These are phyloP conservation scores for Phalaenopsis equestris DNA, from an alignment of 106 monocot genomes.

Conservation along the genomic window DNA sequence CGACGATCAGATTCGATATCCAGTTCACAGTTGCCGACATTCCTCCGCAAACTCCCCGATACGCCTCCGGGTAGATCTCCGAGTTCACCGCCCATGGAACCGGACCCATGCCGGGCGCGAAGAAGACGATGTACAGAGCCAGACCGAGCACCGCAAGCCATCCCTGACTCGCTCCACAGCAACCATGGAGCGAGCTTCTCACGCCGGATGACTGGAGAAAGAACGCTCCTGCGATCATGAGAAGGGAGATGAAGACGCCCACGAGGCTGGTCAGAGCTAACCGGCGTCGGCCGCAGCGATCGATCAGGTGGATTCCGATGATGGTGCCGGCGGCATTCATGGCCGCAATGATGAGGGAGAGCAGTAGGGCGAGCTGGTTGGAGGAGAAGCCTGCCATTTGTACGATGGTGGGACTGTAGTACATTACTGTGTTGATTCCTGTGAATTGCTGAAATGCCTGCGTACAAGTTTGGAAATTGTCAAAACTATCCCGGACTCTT, in stretches of 20 bases:
- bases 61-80: conserved; percentile 84
- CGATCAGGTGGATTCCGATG: conserved; percentile 76
- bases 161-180: conserved; percentile 31
- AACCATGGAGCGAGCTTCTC: background rate
- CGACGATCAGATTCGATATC: conserved; percentile 79
- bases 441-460: conserved; percentile 99
- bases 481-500: too few species aligned
- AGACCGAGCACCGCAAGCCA: conserved; percentile 72
- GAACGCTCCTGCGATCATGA: conserved; percentile 64
- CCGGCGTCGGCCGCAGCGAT: conserved; percentile 65
- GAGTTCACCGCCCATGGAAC: conserved; percentile 98
- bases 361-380: conserved; percentile 72
- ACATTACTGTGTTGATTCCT: conserved; percentile 99
- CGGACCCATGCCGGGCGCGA: conserved; percentile 94
- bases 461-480: too few species aligned
- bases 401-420: conserved; percentile 96
- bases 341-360: conserved; percentile 77
- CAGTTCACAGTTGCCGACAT: conserved; percentile 98
- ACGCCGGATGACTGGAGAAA: conserved; percentile 32
- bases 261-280: conserved; percentile 58
- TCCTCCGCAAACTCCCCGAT: conserved; percentile 77
- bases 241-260: conserved; percentile 63
- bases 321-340: conserved; percentile 78
- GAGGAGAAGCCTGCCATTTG: conserved; percentile 99
- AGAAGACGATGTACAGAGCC: conserved; percentile 75